A percentile compares a stretch with the other conserved stretches of the same genome.
Evolutionary conservation across 2,329 filamentous ascomycete genomes (phyloP).

Genomic region (Hansfordia pulvinata): DNA sequence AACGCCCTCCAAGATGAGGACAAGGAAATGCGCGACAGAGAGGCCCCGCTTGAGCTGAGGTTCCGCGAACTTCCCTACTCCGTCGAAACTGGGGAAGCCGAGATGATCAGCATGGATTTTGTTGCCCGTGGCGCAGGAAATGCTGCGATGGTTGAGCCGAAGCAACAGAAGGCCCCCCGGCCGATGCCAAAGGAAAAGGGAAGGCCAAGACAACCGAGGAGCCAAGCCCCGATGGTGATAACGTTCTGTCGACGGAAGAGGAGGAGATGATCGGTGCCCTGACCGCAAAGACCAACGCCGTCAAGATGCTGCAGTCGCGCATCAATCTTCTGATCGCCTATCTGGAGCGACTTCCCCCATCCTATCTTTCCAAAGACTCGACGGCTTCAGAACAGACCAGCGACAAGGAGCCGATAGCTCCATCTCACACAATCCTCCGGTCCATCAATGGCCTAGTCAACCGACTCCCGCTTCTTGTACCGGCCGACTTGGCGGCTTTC

Average conservation of each 20-base stretch:
- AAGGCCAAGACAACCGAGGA: constrained; percentile 15
- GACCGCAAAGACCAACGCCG: constrained; percentile 79
- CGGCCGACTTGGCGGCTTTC: constrained; percentile 52
- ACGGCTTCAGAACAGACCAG: constrained; percentile 19
- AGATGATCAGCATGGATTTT: constrained; percentile 96
- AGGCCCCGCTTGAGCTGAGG: constrained; percentile 44
- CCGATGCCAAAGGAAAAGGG: constrained; percentile 39
- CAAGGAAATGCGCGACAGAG: constrained; percentile 58
- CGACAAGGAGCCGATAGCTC: too few species aligned
- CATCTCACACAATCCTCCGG: constrained; percentile 64
- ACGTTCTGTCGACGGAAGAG: constrained; percentile 40
- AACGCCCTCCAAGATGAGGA: constrained; percentile 41
- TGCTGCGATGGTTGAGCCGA: constrained; percentile 44
- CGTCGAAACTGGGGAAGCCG: constrained; percentile 86
- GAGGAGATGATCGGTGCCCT: constrained; percentile 52
- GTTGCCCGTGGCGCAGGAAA: constrained; percentile 76
- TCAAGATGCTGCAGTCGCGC: constrained; percentile 79
- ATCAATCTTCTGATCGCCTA: constrained; percentile 65
- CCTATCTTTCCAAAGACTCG: constrained; percentile 38
- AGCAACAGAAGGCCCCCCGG: constrained; percentile 27
- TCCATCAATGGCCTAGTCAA: constrained; percentile 78
- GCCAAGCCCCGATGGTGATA: constrained; percentile 22
- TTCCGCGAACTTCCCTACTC: constrained; percentile 79
- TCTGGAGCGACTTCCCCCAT: constrained; percentile 56
- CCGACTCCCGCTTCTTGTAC: constrained; percentile 69